Conservation (phyloP, 2,329 filamentous ascomycete species). For the Curvularia spicifera region DNA sequence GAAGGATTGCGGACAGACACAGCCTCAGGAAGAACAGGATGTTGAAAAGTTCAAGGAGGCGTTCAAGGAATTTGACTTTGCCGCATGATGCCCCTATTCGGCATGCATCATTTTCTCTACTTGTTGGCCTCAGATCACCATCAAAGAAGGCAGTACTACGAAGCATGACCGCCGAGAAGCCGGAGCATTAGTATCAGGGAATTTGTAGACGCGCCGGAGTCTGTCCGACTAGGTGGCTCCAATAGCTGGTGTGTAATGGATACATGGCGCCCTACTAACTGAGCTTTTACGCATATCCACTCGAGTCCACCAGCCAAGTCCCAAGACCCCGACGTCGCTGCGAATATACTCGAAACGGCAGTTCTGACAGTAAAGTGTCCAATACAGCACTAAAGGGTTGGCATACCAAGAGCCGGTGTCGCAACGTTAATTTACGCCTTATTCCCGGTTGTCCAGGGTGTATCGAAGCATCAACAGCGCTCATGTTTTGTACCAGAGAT, state of each 20-base stretch:
- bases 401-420: constrained; percentile 39
- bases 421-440: constrained; percentile 26
- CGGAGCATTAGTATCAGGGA: not conserved
- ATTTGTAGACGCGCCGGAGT: not conserved
- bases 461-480: not conserved
- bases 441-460: constrained; percentile 11
- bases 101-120: not conserved
- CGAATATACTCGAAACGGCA: constrained; percentile 38
- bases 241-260: not conserved
- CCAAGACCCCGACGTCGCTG: constrained; percentile 15
- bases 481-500: not conserved
- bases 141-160: not conserved
- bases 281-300: not conserved
- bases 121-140: not conserved
- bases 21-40: constrained; percentile 79
- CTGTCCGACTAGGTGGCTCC: not conserved
- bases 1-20: constrained; percentile 80
- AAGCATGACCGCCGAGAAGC: not conserved
- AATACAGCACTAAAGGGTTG: constrained; percentile 48
- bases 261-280: not conserved
- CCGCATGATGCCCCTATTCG: constrained; percentile 41
- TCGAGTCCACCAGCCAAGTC: constrained; percentile 20
- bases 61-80: constrained; percentile 89
- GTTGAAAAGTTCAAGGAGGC: constrained; percentile 78
- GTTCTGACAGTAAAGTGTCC: constrained; percentile 27